A percentile compares a stretch with the other conserved stretches of the same genome.
Evolutionary conservation across 2,329 filamentous ascomycete species (phyloP).

Genomic region (Lachnellula cervina): DNA sequence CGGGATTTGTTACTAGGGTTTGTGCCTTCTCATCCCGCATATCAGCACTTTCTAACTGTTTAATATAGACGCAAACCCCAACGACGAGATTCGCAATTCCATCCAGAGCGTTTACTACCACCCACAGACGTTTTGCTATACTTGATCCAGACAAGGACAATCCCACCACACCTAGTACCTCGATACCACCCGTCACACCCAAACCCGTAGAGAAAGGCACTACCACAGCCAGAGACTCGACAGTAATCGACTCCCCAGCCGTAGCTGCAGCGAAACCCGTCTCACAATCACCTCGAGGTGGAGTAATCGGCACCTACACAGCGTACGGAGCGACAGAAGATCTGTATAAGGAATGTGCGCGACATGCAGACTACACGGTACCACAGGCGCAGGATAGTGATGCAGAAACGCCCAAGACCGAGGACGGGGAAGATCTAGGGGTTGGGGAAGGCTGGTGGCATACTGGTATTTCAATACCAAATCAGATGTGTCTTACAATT

Average conservation of each 20-base stretch:
- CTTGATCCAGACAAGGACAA: constrained; percentile 16
- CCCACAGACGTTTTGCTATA: constrained; percentile 24
- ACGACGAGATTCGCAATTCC: constrained; percentile 5
- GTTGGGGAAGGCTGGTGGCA: constrained; percentile 76
- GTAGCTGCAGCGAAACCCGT: background rate
- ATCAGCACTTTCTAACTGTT: constrained; percentile 5
- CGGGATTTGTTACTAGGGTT: constrained; percentile 16
- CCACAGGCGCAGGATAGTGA: constrained; percentile 40
- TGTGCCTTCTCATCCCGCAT: background rate
- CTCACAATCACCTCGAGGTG: constrained; percentile 12
- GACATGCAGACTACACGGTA: constrained; percentile 25
- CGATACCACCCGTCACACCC: constrained; percentile 18
- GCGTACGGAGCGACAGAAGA: constrained; percentile 75
- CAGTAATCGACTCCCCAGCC: constrained; percentile 25
- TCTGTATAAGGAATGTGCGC: constrained; percentile 41
- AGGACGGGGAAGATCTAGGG: constrained; percentile 78
- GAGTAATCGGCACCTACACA: constrained; percentile 61
- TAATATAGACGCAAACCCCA: constrained; percentile 6
- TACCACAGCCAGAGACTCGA: background rate
- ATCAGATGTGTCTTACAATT: background rate
- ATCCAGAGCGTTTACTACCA: constrained; percentile 22
- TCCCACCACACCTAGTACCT: constrained; percentile 11
- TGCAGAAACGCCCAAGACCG: constrained; percentile 63
- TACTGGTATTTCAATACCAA: constrained; percentile 48
- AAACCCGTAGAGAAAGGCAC: constrained; percentile 6